Percentiles rank a stretch among this genome's conserved stretches.
phyloP scores from a whole-genome alignment of 1,284 basidiomycete species.

The Sanghuangporus sanghuang region DNA sequence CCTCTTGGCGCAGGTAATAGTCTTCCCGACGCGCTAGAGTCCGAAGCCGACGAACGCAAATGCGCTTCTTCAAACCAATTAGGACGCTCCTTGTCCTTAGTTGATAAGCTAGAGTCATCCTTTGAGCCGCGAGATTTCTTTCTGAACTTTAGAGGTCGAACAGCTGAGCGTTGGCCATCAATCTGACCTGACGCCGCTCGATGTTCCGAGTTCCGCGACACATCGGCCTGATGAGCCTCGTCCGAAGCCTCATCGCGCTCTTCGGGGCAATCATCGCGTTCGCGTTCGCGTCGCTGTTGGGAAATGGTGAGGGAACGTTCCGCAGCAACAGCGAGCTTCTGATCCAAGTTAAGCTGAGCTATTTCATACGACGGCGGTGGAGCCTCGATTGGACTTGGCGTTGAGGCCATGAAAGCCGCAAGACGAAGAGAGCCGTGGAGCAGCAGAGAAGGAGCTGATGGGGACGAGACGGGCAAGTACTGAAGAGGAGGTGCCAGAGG shows the following conservation, averaged over 20 bases:
- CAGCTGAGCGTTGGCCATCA: conserved; percentile 11
- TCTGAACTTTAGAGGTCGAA: conserved; percentile 26
- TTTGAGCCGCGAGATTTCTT: conserved; percentile 23
- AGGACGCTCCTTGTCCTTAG: conserved; percentile 27
- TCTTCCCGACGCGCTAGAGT: conserved; percentile 9
- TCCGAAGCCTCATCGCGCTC: conserved; percentile 45
- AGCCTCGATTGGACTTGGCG: conserved; percentile 13
- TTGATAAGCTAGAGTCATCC: conserved; percentile 7
- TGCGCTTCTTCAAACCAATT: conserved; percentile 29
- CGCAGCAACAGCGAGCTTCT: conserved; percentile 42
- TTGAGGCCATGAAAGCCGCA: neutral
- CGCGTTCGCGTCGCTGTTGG: neutral
- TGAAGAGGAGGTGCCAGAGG: neutral
- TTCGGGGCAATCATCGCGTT: conserved; percentile 26
- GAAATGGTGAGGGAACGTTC: conserved; percentile 31
- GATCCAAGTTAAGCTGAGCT: conserved; percentile 52
- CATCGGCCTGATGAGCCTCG: conserved; percentile 35
- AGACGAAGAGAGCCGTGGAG: neutral
- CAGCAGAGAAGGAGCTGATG: neutral
- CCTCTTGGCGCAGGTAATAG: conserved; percentile 16
- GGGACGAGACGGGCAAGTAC: neutral
- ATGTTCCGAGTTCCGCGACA: neutral
- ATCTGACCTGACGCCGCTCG: conserved; percentile 1
- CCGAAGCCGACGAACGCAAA: conserved; percentile 14
- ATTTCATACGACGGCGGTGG: conserved; percentile 45